Evolutionary conservation across 495 filamentous ascomycete genomes (phyloP).

Genomic region (Xylaria cubensis): DNA sequence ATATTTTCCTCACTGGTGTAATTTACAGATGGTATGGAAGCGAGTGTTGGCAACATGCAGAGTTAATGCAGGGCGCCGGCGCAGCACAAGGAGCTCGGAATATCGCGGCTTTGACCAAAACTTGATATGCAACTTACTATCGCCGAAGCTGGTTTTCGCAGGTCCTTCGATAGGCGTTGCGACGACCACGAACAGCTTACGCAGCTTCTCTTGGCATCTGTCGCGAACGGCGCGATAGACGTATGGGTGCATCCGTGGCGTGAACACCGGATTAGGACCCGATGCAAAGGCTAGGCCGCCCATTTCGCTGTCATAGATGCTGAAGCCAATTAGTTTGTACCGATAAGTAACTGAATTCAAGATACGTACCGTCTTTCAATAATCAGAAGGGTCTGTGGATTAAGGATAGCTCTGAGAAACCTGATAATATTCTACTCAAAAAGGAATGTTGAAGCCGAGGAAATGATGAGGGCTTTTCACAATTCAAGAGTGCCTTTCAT

Average conservation of each 20-base stretch:
- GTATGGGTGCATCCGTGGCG: conserved; percentile 62
- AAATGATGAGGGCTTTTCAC: not conserved
- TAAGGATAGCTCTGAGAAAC: not conserved
- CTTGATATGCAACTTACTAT: conserved; percentile 37
- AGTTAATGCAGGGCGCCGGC: too few relatives aligned
- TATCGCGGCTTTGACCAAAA: not conserved
- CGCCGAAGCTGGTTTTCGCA: conserved; percentile 61
- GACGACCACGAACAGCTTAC: conserved; percentile 52
- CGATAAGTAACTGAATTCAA: not conserved
- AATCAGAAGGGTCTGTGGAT: not conserved
- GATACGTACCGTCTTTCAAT: not conserved
- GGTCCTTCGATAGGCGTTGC: conserved; percentile 62
- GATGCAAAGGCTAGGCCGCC: conserved; percentile 63
- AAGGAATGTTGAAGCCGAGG: not conserved
- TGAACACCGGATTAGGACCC: conserved; percentile 50
- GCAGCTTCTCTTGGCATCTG: conserved; percentile 49
- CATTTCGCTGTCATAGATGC: conserved; percentile 46
- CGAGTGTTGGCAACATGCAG: too few relatives aligned
- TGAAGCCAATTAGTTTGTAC: not conserved
- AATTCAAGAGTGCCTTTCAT: not conserved
- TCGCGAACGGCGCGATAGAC: conserved; percentile 55
- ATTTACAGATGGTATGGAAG: not conserved
- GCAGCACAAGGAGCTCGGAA: not conserved
- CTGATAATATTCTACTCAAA: not conserved
- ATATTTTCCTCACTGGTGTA: not conserved